phyloP scores from a whole-genome alignment of 1,139 yeast species.

The Yamadazyma taylorii region DNA sequence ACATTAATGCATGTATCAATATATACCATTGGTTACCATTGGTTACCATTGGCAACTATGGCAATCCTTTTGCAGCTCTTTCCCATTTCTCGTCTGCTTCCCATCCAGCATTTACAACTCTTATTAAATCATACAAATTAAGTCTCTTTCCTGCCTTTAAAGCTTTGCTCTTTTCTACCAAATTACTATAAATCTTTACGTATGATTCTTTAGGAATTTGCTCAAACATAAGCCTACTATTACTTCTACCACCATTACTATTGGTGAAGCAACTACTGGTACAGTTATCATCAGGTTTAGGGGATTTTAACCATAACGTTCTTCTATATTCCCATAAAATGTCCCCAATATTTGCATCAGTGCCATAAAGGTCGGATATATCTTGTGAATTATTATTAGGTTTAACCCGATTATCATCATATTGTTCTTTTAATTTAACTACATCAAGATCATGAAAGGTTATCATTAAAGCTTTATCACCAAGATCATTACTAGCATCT shows the following conservation, averaged over 20 bases:
- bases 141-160: slow-evolving; percentile 51
- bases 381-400: too few species aligned
- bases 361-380: too few species aligned
- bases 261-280: too few species aligned
- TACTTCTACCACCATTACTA: too few species aligned
- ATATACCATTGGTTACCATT: background rate
- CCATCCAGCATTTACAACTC: slow-evolving; percentile 72
- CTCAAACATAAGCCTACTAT: slow-evolving; percentile 34
- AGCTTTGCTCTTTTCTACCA: slow-evolving; percentile 58
- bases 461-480: slow-evolving; percentile 6
- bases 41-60: too few species aligned
- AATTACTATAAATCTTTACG: slow-evolving; percentile 52
- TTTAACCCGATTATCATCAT: too few species aligned
- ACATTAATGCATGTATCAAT: background rate
- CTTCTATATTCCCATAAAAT: slow-evolving; percentile 62
- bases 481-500: slow-evolving; percentile 3
- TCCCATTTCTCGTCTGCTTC: slow-evolving; percentile 64
- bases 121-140: slow-evolving; percentile 59
- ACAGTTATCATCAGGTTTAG: slow-evolving; percentile 12
- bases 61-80: slow-evolving; percentile 48
- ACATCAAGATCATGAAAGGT: slow-evolving; percentile 13
- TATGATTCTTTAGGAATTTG: slow-evolving; percentile 50
- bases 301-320: slow-evolving; percentile 49
- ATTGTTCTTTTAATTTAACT: slow-evolving; percentile 13
- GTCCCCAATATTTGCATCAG: slow-evolving; percentile 47